Base-by-base conservation (phyloP, 2,329 filamentous ascomycete species). In the Colletotrichum zoysiae region DNA sequence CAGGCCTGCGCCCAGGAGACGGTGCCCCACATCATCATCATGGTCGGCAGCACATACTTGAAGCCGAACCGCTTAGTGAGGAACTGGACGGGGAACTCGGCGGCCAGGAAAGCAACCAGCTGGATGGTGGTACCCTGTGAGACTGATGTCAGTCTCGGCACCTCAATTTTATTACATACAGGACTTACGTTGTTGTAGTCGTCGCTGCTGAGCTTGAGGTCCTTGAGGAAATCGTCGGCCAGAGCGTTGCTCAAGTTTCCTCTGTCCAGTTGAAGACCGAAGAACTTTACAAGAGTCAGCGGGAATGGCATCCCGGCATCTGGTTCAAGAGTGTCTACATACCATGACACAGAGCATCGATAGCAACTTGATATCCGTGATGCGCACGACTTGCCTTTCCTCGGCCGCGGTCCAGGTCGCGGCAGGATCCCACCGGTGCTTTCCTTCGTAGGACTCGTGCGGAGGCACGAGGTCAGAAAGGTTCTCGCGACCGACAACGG, bases 181-280 rank as follows among this genome's bases (percentile, higher is more conserved):
- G 18, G n/a, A 35, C 70, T 42, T 30, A 82, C 82, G 76, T 89
- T 85, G 74, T 90, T 90, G 77, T 88, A 89, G 71, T 89, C 86
- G 77, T 88, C 83, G 12, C 82, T 85, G 0, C 78, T 84, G 68
- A 87, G 69, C 0, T 80, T 77, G 38, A 87, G 78, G 67, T 90
- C 91, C 59, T 78, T 81, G 11, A 93, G 82, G 76, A 92, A 84
- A 75, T 89, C 88, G 76, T 92, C 90, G 1, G 88, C 89, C 40
- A 89, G 81, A 3, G 89, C 90, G 75, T 90, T 90, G 66, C 83
- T 84, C 76, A 92, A 81, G 76, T 92, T 92, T 63, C 89, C 89
- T 59, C 90, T 83, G 77, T 91, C 90, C 9, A 92, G 81, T 76
- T 92, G 89, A 5, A 92, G 82, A 0, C 88, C 88, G 68, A 91